Conservation (phyloP, 345 rosid genomes). For the Hibiscus trionum region DNA sequence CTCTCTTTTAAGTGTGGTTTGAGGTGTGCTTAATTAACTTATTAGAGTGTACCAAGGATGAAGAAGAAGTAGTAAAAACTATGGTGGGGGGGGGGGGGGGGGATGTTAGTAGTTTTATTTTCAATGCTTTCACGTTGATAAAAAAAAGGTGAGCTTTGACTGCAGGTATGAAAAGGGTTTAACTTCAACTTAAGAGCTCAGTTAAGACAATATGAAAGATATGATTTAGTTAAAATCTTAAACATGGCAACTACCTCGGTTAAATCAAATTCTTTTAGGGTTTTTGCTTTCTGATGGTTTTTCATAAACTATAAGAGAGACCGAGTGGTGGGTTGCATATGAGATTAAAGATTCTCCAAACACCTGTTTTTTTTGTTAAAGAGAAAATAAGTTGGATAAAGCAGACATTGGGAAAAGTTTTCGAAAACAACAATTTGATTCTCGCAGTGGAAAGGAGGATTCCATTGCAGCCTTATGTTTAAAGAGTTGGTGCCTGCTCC, state of each 20-base stretch:
- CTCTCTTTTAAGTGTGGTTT: constrained; percentile 20
- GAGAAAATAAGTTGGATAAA: constrained; percentile 1
- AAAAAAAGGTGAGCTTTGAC: neutral
- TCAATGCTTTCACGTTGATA: neutral
- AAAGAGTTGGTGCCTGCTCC: constrained; percentile 8
- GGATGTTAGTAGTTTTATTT: constrained; percentile 12
- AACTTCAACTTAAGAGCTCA: neutral
- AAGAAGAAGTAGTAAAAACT: constrained; percentile 3
- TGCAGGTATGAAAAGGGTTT: constrained; percentile 1
- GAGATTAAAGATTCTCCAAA: constrained; percentile 23
- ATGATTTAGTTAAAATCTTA: neutral
- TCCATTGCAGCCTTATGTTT: constrained; percentile 31
- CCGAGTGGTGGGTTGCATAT: constrained; percentile 12
- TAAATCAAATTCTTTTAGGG: constrained; percentile 16
- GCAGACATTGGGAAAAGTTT: constrained; percentile 27
- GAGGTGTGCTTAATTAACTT: constrained; percentile 28
- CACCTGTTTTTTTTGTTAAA: constrained; percentile 7
- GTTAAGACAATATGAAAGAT: neutral
- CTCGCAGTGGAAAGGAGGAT: constrained; percentile 23
- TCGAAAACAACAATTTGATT: constrained; percentile 27
- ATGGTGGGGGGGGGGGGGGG: constrained; percentile 9
- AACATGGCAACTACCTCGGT: constrained; percentile 14
- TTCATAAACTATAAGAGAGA: neutral
- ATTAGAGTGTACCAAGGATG: constrained; percentile 24
- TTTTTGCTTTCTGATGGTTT: constrained; percentile 8